Conservation (phyloP, 1,284 basidiomycete species). For the Lignosus rhinocerotis region DNA sequence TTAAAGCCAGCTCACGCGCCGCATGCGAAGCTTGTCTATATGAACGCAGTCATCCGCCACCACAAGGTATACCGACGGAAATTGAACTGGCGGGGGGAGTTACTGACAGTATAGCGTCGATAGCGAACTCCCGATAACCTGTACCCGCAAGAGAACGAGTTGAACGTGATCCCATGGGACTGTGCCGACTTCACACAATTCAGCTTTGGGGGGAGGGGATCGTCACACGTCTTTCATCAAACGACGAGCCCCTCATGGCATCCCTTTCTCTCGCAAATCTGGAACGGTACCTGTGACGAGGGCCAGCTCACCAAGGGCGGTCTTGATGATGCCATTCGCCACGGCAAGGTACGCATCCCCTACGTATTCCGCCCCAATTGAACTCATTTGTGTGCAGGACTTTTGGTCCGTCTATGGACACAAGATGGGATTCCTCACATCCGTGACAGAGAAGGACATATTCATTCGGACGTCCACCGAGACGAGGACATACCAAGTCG, state of each 20-base stretch:
- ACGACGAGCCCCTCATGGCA: constrained; percentile 38
- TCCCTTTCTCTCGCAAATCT: constrained; percentile 48
- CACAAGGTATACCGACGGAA: constrained; percentile 38
- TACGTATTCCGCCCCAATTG: background rate
- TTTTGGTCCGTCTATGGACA: constrained; percentile 52
- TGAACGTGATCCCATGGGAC: constrained; percentile 45
- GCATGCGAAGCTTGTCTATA: constrained; percentile 33
- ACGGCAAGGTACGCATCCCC: constrained; percentile 42
- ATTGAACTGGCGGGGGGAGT: background rate
- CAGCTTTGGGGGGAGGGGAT: constrained; percentile 37
- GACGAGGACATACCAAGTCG: constrained; percentile 51
- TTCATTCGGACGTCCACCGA: constrained; percentile 47
- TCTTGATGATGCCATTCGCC: constrained; percentile 46
- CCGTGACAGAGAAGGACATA: constrained; percentile 42
- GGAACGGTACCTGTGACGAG: constrained; percentile 54
- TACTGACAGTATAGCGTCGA: background rate
- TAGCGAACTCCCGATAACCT: constrained; percentile 49
- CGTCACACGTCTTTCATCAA: constrained; percentile 40
- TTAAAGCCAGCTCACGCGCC: constrained; percentile 23
- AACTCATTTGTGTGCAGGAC: constrained; percentile 35
- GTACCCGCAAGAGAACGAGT: constrained; percentile 45
- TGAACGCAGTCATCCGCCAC: constrained; percentile 44
- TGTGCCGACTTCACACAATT: constrained; percentile 40
- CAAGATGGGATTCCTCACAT: constrained; percentile 42
- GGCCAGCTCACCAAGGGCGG: constrained; percentile 55